Evolutionary conservation across 2,329 filamentous ascomycete genomes (phyloP).

Genomic region (Anthostomella pinea): DNA sequence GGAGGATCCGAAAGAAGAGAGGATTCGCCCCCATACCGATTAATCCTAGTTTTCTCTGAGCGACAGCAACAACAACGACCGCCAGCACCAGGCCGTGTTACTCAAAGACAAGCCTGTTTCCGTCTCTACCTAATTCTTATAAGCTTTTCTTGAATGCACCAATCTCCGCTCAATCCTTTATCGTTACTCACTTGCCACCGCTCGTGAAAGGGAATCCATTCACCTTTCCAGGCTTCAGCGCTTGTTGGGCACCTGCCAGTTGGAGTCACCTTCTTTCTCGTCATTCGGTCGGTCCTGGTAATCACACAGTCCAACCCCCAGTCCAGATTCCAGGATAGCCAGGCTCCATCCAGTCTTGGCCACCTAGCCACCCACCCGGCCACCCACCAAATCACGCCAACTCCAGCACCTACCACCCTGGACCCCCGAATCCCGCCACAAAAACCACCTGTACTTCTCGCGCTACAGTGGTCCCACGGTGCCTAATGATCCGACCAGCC

Average conservation of each 20-base stretch:
- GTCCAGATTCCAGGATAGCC: too few relatives aligned
- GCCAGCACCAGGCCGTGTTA: slow-evolving; percentile 19
- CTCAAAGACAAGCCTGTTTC: slow-evolving; percentile 12
- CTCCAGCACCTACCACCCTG: slow-evolving; percentile 18
- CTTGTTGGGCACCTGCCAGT: slow-evolving; percentile 20
- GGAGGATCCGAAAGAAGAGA: slow-evolving; percentile 1
- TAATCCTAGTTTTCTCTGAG: slow-evolving; percentile 11
- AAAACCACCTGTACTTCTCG: slow-evolving; percentile 21
- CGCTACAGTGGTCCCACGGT: slow-evolving; percentile 20
- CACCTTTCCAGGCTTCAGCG: slow-evolving; percentile 25
- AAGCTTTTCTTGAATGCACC: slow-evolving; percentile 14
- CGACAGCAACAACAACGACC: slow-evolving; percentile 15
- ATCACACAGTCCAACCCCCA: slow-evolving; percentile 26
- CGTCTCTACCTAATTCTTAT: slow-evolving; percentile 19
- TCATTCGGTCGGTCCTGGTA: too few relatives aligned
- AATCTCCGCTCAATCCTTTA: slow-evolving; percentile 25
- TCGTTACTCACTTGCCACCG: slow-evolving; percentile 27
- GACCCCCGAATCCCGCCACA: slow-evolving; percentile 17
- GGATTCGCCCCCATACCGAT: background rate
- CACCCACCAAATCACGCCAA: slow-evolving; percentile 12
- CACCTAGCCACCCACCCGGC: slow-evolving; percentile 15
- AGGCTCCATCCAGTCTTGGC: too few relatives aligned
- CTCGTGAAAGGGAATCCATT: slow-evolving; percentile 27
- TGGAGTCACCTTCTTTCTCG: slow-evolving; percentile 22
- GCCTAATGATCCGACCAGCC: slow-evolving; percentile 29